Evolutionary conservation across 2,329 filamentous ascomycete genomes (phyloP), one percentile per base, ranked within the genome.

Genomic region (Epichloe amarillans): DNA sequence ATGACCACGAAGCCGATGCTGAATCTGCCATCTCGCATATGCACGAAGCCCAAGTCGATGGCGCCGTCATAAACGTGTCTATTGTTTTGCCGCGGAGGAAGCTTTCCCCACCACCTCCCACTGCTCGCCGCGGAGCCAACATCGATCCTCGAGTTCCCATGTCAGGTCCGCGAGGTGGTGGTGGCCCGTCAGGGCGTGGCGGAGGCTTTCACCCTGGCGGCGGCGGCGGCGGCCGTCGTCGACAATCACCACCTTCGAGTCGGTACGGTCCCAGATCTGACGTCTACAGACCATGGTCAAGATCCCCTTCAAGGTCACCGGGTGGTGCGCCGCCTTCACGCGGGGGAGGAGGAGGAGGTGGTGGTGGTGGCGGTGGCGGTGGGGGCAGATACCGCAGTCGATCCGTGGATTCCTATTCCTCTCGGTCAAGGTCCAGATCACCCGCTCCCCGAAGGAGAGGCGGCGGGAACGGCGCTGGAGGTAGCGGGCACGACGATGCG

Each of bases 21-120:
- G 88, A 96, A 68, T 75, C 82, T 14, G 93, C 93, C 30, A 94
- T 96, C 59, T 82, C 90, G 17, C 87, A 95, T 64, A 97, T 98
- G 93, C 93, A 98, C 67, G 93, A 98, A 70, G 88, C 87, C n/a
- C 87, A 95, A 62, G 71, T 95, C 30, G 90, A 96, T 66, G 89
- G 89, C 48, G 80, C 83, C 21, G 75, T 82, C 39, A 83, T 96
- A 61, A 85, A 84, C 61, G 90, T 96, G 46, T 93, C 87, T 43
- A 93, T 96, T 57, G 88, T 95, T 26, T 74, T 95, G 37, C 88
- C 88, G 0, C 80, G 86, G 47, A 82, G 86, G 60, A 88, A 88
- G 59, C 87, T 95, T 61, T 90, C 87, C 6, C 82, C 81, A 17
- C 81, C 85, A 44, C 90, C 90, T 15, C 88, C 88, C 1, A 78